Percentiles rank a stretch among this genome's conserved stretches.
Conservation (phyloP, 2,329 filamentous ascomycete genomes). For the Geosmithia flava region DNA sequence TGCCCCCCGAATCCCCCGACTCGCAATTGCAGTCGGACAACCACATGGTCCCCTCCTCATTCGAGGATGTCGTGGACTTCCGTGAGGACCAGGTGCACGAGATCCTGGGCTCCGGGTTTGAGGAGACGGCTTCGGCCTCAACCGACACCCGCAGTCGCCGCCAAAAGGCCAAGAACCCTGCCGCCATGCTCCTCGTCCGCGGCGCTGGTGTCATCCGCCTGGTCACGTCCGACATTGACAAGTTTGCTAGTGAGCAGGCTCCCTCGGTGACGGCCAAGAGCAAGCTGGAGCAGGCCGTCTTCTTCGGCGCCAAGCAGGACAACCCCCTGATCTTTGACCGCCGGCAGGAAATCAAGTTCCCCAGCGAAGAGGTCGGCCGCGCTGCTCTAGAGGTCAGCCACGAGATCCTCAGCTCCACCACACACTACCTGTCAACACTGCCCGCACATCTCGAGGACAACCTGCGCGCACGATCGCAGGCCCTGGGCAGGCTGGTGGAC, state of each 20-base stretch:
- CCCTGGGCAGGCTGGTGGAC: slow-evolving; percentile 61
- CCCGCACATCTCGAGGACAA: slow-evolving; percentile 73
- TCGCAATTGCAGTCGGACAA: slow-evolving; percentile 61
- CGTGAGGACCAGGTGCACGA: slow-evolving; percentile 51
- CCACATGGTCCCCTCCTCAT: slow-evolving; percentile 50
- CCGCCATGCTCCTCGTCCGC: slow-evolving; percentile 48
- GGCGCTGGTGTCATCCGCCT: slow-evolving; percentile 50
- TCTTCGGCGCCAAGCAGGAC: slow-evolving; percentile 70
- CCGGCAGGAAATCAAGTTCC: slow-evolving; percentile 53
- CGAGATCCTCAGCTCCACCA: slow-evolving; percentile 70
- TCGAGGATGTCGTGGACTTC: slow-evolving; percentile 81
- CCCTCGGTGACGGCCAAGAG: slow-evolving; percentile 66
- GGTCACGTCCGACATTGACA: slow-evolving; percentile 44
- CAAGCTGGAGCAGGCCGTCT: slow-evolving; percentile 89
- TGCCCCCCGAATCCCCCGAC: slow-evolving; percentile 57
- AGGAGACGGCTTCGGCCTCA: slow-evolving; percentile 34
- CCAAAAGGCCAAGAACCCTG: slow-evolving; percentile 48
- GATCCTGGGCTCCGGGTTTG: slow-evolving; percentile 50
- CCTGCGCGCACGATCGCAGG: slow-evolving; percentile 58
- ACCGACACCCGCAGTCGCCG: slow-evolving; percentile 32
- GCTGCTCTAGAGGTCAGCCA: slow-evolving; percentile 70
- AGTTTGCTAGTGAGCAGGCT: slow-evolving; percentile 43
- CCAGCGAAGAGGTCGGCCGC: slow-evolving; percentile 55
- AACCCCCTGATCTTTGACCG: slow-evolving; percentile 82
- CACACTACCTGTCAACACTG: slow-evolving; percentile 59